Evolutionary conservation across 192 early-diverging fungal species (phyloP), one percentile per base, ranked within the genome.

Genomic region (Dimargaris verticillata): DNA sequence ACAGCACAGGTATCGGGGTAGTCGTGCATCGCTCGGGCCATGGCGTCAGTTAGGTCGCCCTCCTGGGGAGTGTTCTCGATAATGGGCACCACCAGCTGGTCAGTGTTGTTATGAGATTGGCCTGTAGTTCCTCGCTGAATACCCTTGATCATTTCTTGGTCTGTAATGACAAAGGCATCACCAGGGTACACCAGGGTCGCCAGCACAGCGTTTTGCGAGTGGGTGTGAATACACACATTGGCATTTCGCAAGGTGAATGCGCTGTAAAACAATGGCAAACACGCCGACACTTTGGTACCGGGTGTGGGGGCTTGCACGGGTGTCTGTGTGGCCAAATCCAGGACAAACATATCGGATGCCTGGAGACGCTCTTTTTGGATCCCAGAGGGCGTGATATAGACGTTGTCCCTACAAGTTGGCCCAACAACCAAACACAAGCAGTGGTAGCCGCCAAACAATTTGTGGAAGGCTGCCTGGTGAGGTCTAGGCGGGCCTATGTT

Each of bases 131-230:
- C 95, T 22, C 79, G 76, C 26, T 86, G 74, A 53, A 97, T 97
- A 7, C 95, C 95, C 74, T 97, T 97, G 74, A 97, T 97, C 95
- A 97, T 97, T 67, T 97, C 95, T 67, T 95, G 92, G 70, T 95
- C 90, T 11, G 89, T 88, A 60, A 97, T 93, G 14, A 68, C 68
- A 73, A 97, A 97, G 50, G 76, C 80, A 9, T 80, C 72, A 12
- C 83, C 83, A 14, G 73, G 53, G 61, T 77, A 91, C 44, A 97
- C 68, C 66, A 97, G 68, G 0, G 95, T 95, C 5, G 73, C 91
- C 83, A 97, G 85, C 22, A 97, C 91, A 1, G 95, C 95, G 66
- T 89, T 77, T 68, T 94, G 91, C 33, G 92, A 95, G 73, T 97
- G 95, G 5, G 92, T 94, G 68, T 97, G 92, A 67, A 97, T 92